Percentiles rank a stretch among this genome's conserved stretches.
Evolutionary conservation across 1,284 basidiomycete genomes (phyloP).

Genomic region (Boletus holoroseus): DNA sequence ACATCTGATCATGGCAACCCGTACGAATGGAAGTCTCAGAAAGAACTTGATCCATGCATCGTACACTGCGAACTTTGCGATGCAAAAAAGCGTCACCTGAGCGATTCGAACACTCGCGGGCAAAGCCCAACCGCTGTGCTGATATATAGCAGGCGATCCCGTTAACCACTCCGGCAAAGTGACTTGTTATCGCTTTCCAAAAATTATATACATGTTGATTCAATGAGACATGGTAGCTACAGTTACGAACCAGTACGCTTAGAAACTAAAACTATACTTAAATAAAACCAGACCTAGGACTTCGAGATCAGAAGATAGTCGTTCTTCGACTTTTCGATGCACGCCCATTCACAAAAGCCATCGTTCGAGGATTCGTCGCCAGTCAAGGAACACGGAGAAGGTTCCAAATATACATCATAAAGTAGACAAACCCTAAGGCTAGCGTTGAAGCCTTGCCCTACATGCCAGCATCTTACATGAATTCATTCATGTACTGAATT

Average conservation of each 20-base stretch:
- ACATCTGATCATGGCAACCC: neutral
- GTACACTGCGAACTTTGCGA: neutral
- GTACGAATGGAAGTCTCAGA: neutral
- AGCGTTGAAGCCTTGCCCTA: conserved; percentile 13
- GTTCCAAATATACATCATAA: neutral
- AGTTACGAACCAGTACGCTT: no score
- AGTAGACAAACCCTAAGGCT: neutral
- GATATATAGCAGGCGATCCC: conserved; percentile 82
- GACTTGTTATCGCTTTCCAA: conserved; percentile 39
- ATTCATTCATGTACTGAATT: conserved; percentile 57
- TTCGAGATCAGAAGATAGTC: no score
- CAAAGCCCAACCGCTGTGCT: conserved; percentile 73
- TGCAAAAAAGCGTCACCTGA: conserved; percentile 70
- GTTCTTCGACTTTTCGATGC: no score
- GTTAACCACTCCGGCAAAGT: conserved; percentile 91
- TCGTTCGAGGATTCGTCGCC: neutral
- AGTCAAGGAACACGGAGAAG: neutral
- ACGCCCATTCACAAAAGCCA: no score
- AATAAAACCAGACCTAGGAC: no score
- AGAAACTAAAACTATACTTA: no score
- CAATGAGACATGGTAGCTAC: neutral
- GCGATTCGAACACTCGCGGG: conserved; percentile 84
- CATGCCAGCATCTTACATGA: conserved; percentile 30
- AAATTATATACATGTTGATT: neutral
- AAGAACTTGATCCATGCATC: no score